These are phyloP conservation scores for Cetraspora pellucida DNA, from an alignment of 192 early-diverging fungal species.

Conservation along the genomic window DNA sequence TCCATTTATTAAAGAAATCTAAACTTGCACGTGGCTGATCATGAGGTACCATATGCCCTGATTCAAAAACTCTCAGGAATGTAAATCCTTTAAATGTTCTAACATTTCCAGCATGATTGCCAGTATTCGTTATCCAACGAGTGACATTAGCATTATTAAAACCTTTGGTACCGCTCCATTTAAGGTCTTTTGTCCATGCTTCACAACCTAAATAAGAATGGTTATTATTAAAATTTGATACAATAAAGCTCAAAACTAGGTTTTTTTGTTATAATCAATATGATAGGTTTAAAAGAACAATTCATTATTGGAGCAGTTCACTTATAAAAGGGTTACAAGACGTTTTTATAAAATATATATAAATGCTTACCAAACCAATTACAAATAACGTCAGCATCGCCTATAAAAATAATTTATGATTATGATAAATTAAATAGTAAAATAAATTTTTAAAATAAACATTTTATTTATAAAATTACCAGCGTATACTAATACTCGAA, in stretches of 20 bases:
- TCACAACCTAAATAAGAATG: slow-evolving; percentile 72
- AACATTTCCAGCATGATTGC: slow-evolving; percentile 61
- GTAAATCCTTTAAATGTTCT: slow-evolving; percentile 73
- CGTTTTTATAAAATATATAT: too few relatives aligned
- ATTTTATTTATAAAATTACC: not conserved
- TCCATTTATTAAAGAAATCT: slow-evolving; percentile 91
- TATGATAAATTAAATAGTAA: not conserved
- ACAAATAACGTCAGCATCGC: slow-evolving; percentile 94
- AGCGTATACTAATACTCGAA: slow-evolving; percentile 87
- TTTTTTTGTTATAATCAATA: not conserved
- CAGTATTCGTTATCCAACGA: slow-evolving; percentile 68
- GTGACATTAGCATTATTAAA: slow-evolving; percentile 71
- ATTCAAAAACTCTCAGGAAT: slow-evolving; percentile 84
- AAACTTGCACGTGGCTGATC: slow-evolving; percentile 81
- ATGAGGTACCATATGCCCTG: slow-evolving; percentile 93
- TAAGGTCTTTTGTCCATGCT: slow-evolving; percentile 82
- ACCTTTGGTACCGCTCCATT: slow-evolving; percentile 78
- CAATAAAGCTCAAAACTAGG: not conserved
- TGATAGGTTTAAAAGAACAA: too few relatives aligned
- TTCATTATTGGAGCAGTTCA: too few relatives aligned
- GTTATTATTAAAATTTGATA: not conserved
- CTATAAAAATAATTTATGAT: slow-evolving; percentile 35
- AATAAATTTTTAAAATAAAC: too few relatives aligned
- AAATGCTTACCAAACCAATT: slow-evolving; percentile 67
- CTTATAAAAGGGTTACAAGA: too few relatives aligned